A percentile compares a stretch with the other conserved stretches of the same genome.
Evolutionary conservation across 768 basidiomycete species (phyloP).

Genomic region (Tylopilus plumbeoviolaceoides): DNA sequence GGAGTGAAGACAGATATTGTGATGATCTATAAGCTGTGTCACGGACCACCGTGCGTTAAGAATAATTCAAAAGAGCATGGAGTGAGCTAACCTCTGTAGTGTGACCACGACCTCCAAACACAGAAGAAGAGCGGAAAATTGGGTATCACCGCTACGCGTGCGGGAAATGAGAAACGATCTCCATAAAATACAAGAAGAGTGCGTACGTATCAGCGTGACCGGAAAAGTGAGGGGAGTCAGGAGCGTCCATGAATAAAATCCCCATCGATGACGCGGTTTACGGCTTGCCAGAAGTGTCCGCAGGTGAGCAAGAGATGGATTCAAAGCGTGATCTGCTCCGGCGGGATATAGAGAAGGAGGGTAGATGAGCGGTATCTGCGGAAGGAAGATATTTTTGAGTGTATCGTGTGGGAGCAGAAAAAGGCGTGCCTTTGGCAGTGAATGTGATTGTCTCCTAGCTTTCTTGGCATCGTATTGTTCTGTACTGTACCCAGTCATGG

Average conservation of each 20-base stretch:
- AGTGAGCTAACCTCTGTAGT: conserved; percentile 59
- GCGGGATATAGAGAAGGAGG: conserved; percentile 53
- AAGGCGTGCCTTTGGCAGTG: conserved; percentile 12
- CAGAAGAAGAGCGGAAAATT: conserved; percentile 87
- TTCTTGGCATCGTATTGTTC: conserved; percentile 15
- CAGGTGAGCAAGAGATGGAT: conserved; percentile 44
- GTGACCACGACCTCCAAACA: conserved; percentile 81
- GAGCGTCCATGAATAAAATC: conserved; percentile 63
- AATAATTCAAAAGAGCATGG: background rate
- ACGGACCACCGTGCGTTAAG: background rate
- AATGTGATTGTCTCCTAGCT: conserved; percentile 2
- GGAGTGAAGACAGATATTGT: conserved; percentile 57
- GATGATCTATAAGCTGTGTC: conserved; percentile 64
- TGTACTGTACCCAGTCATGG: conserved; percentile 12
- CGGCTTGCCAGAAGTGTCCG: conserved; percentile 48
- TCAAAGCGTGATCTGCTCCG: conserved; percentile 16
- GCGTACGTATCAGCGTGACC: conserved; percentile 72
- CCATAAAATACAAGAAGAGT: background rate
- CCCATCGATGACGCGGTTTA: conserved; percentile 60
- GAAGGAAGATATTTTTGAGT: background rate
- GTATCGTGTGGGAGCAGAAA: background rate
- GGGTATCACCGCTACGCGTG: conserved; percentile 64
- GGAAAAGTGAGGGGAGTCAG: conserved; percentile 72
- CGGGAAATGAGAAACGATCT: conserved; percentile 1
- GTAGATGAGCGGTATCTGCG: conserved; percentile 50